These are phyloP conservation scores for Cadophora gregata DNA, from an alignment of 2,329 filamentous ascomycete species.

Conservation along the genomic window DNA sequence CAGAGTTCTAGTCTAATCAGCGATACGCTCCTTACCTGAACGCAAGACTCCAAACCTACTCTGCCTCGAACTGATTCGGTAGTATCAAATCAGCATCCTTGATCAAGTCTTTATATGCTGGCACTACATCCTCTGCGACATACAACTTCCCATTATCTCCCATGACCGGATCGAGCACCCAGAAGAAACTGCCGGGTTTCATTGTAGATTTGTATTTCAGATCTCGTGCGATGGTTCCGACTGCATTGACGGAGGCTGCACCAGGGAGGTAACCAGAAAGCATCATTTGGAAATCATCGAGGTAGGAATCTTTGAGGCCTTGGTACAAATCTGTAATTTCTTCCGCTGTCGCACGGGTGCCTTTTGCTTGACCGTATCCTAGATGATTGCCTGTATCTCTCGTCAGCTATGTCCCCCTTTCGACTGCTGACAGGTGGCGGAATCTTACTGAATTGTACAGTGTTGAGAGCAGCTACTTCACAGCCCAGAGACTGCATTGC, in stretches of 20 bases:
- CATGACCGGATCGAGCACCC: slow-evolving; percentile 98
- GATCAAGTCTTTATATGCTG: slow-evolving; percentile 83
- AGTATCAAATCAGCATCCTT: slow-evolving; percentile 87
- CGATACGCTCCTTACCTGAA: neutral
- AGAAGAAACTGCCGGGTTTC: slow-evolving; percentile 83
- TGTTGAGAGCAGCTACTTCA: slow-evolving; percentile 93
- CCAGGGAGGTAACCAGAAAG: slow-evolving; percentile 94
- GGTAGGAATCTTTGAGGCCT: slow-evolving; percentile 80
- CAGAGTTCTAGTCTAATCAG: slow-evolving; percentile 64
- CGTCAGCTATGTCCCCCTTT: slow-evolving; percentile 9
- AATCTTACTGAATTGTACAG: slow-evolving; percentile 90
- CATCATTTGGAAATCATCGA: slow-evolving; percentile 92
- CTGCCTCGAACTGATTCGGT: slow-evolving; percentile 96
- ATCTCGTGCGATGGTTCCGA: slow-evolving; percentile 84
- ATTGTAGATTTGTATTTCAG: slow-evolving; percentile 69
- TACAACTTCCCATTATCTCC: slow-evolving; percentile 93
- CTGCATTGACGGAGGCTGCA: slow-evolving; percentile 80
- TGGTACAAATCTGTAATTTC: slow-evolving; percentile 86
- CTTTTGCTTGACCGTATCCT: slow-evolving; percentile 87
- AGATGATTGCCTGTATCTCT: slow-evolving; percentile 82
- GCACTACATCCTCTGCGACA: slow-evolving; percentile 88
- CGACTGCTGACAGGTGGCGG: neutral
- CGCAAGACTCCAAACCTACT: slow-evolving; percentile 60
- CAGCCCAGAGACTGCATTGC: slow-evolving; percentile 93
- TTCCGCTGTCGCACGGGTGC: slow-evolving; percentile 78